phyloP scores from a whole-genome alignment of 129 eudicot genomes.

The Glebionis coronaria region DNA sequence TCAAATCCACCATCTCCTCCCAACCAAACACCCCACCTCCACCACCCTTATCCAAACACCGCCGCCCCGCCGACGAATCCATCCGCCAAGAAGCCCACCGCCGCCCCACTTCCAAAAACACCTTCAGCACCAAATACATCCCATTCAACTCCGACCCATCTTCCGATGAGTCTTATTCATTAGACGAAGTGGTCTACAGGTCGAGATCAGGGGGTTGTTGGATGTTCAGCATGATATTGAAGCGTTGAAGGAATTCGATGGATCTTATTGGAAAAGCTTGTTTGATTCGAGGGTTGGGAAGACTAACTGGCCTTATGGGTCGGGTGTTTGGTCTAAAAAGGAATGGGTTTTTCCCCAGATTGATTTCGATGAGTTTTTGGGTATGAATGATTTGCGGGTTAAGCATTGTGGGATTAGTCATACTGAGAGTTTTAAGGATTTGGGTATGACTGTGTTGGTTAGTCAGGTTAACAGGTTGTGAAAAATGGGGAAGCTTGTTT shows the following conservation, averaged over 20 bases:
- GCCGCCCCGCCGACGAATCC: too few relatives aligned
- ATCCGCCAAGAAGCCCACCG: too few relatives aligned
- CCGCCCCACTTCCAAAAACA: background rate
- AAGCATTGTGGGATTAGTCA: constrained; percentile 31
- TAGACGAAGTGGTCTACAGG: constrained; percentile 58
- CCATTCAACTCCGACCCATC: constrained; percentile 40
- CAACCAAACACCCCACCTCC: too few relatives aligned
- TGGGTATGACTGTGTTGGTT: constrained; percentile 28
- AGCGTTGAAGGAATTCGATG: constrained; percentile 49
- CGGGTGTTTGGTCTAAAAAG: constrained; percentile 76
- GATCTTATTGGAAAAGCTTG: constrained; percentile 44
- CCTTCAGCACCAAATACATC: constrained; percentile 52
- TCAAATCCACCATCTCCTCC: too few relatives aligned
- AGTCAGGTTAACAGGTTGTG: constrained; percentile 22
- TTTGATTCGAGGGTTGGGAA: constrained; percentile 67
- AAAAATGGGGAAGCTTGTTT: constrained; percentile 8
- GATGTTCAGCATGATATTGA: constrained; percentile 61
- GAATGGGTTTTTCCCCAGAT: constrained; percentile 71
- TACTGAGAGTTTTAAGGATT: constrained; percentile 32
- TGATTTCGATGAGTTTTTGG: constrained; percentile 48
- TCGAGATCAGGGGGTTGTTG: constrained; percentile 55
- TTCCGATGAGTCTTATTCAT: constrained; percentile 44
- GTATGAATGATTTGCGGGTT: too few relatives aligned
- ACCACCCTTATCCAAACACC: too few relatives aligned
- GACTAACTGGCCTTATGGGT: constrained; percentile 70